Evolutionary conservation across 83 land plant genomes (phyloP).

Genomic region (Larix sibirica): DNA sequence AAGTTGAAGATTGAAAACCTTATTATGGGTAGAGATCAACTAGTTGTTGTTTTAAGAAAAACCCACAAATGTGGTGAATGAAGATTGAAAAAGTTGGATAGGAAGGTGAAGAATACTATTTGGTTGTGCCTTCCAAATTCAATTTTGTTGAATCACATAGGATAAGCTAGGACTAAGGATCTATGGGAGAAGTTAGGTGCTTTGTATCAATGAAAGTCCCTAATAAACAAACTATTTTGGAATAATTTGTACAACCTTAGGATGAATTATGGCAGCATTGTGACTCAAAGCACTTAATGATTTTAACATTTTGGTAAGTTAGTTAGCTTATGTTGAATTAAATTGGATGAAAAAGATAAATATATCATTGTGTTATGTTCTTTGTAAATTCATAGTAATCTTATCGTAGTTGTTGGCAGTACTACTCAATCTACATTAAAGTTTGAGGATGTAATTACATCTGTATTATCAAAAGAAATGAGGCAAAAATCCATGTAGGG

Average conservation of each 20-base stretch:
- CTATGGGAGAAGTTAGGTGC: background rate
- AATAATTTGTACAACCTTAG: background rate
- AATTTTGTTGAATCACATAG: background rate
- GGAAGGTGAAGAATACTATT: background rate
- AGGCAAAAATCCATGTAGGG: too few relatives aligned
- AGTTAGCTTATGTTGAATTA: background rate
- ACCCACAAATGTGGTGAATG: background rate
- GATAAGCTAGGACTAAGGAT: background rate
- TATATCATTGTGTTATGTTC: background rate
- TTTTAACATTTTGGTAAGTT: background rate
- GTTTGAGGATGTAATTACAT: background rate
- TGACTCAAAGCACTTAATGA: background rate
- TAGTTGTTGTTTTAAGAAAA: background rate
- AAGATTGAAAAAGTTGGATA: background rate
- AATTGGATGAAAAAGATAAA: background rate
- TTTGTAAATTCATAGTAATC: background rate
- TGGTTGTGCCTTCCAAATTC: background rate
- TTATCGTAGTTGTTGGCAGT: background rate
- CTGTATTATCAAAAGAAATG: too few relatives aligned
- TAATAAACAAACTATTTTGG: background rate
- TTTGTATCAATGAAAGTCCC: background rate
- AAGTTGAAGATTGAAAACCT: background rate
- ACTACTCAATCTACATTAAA: background rate
- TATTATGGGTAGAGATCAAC: background rate
- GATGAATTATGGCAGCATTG: background rate